These are phyloP conservation scores for Fusarium caatingaense DNA, from an alignment of 2,329 filamentous ascomycete genomes.

Conservation along the genomic window DNA sequence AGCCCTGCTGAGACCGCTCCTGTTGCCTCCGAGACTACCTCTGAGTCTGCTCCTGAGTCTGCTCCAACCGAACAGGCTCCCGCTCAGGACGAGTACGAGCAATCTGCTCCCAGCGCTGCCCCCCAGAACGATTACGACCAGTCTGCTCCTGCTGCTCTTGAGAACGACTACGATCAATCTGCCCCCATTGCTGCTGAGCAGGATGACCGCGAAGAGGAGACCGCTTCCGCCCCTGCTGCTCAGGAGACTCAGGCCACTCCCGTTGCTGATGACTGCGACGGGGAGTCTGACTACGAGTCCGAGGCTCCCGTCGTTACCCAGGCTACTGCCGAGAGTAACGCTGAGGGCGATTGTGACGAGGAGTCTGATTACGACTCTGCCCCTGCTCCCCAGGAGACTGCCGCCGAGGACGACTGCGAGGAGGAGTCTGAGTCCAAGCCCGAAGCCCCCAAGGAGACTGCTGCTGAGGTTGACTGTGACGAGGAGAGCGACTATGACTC, in stretches of 20 bases:
- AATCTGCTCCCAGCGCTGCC: not conserved
- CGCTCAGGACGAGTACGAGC: not conserved
- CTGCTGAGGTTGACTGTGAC: not conserved
- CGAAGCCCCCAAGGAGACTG: not conserved
- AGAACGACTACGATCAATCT: not conserved
- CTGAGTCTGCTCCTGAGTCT: not conserved
- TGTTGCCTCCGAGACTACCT: not conserved
- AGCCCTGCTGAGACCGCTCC: not conserved
- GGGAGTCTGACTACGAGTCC: not conserved
- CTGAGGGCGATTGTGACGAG: not conserved
- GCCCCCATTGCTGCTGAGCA: conserved; percentile 1
- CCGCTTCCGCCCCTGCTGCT: not conserved
- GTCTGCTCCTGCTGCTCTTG: not conserved
- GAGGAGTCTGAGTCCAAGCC: not conserved
- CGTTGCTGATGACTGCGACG: not conserved
- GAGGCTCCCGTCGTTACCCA: not conserved
- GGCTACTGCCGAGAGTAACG: not conserved
- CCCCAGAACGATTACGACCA: not conserved
- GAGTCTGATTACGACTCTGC: not conserved
- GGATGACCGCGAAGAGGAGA: not conserved
- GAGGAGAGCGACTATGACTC: not conserved
- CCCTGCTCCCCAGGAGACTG: not conserved
- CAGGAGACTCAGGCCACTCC: not conserved
- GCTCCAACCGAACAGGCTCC: not conserved
- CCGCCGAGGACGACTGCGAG: not conserved